phyloP scores from a whole-genome alignment of 2,329 filamentous ascomycete species.

The Diplocarpon mali region DNA sequence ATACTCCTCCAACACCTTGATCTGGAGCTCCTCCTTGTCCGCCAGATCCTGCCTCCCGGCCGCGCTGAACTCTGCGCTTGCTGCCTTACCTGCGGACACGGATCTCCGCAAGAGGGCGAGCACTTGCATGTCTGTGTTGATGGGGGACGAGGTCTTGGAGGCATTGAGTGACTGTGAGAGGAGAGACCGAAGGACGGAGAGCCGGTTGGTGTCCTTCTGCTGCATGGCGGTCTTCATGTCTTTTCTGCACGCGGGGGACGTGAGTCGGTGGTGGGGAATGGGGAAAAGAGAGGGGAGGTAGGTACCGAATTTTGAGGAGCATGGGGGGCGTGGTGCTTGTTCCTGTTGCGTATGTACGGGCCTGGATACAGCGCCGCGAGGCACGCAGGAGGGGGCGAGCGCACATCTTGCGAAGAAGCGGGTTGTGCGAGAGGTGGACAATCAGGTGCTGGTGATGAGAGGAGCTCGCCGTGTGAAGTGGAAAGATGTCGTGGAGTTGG shows the following conservation, averaged over 20 bases:
- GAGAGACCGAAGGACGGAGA: conserved; percentile 57
- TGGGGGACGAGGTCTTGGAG: conserved; percentile 60
- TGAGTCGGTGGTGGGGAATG: background rate
- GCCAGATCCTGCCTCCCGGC: conserved; percentile 58
- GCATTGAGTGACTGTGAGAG: conserved; percentile 64
- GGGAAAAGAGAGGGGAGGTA: background rate
- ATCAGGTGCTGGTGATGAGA: background rate
- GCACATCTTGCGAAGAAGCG: conserved; percentile 10
- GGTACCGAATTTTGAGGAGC: conserved; percentile 28
- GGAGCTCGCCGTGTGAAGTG: background rate
- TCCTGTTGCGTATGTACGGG: conserved; percentile 21
- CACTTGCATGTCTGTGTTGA: conserved; percentile 59
- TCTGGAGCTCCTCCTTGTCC: conserved; percentile 57
- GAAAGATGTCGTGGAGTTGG: background rate
- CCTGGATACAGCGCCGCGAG: conserved; percentile 14
- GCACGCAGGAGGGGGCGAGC: conserved; percentile 16
- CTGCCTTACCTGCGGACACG: conserved; percentile 44
- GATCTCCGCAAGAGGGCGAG: conserved; percentile 57
- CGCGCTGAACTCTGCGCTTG: conserved; percentile 50
- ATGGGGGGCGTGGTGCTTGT: conserved; percentile 25
- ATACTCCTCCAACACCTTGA: conserved; percentile 56
- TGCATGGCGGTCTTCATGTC: conserved; percentile 59
- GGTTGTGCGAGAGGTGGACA: background rate
- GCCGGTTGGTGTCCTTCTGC: conserved; percentile 50
- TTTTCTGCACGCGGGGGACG: conserved; percentile 17